A percentile compares a stretch with the other conserved stretches of the same genome.
Evolutionary conservation across 371 early-diverging fungal species (phyloP).

Genomic region (Mucor indicus): DNA sequence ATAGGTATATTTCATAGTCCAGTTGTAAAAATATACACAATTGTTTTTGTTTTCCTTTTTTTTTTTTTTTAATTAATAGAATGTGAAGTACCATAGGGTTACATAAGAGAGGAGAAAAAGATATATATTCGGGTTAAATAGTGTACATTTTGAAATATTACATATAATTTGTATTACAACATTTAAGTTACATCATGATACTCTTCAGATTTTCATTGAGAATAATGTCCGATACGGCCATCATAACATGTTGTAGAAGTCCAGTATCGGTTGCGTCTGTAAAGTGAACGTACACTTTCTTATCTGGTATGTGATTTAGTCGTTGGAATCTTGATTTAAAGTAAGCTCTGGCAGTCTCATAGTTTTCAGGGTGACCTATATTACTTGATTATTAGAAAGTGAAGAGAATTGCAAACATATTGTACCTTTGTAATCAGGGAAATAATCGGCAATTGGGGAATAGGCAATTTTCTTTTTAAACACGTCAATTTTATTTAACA

Average conservation of each 20-base stretch:
- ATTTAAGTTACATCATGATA: constrained; percentile 28
- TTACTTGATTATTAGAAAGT: neutral
- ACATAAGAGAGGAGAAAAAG: no score
- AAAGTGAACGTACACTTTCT: constrained; percentile 56
- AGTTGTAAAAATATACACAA: no score
- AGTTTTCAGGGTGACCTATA: constrained; percentile 24
- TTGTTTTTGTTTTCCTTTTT: no score
- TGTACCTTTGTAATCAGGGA: constrained; percentile 85
- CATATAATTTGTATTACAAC: no score
- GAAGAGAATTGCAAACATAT: no score
- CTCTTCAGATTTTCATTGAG: constrained; percentile 47
- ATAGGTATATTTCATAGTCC: no score
- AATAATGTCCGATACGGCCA: constrained; percentile 57
- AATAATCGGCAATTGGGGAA: constrained; percentile 77
- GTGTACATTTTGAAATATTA: no score
- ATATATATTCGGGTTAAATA: no score
- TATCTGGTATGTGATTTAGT: constrained; percentile 40
- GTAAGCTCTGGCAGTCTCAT: constrained; percentile 29
- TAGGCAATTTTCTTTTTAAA: constrained; percentile 81
- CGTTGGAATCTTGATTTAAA: constrained; percentile 40
- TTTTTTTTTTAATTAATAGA: no score
- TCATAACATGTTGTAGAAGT: constrained; percentile 57
- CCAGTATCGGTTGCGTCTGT: constrained; percentile 64
- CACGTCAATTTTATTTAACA: constrained; percentile 95
- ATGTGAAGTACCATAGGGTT: no score